Base-by-base conservation (phyloP, 768 basidiomycete genomes). In the Tubosaeta brunneosetosa region DNA sequence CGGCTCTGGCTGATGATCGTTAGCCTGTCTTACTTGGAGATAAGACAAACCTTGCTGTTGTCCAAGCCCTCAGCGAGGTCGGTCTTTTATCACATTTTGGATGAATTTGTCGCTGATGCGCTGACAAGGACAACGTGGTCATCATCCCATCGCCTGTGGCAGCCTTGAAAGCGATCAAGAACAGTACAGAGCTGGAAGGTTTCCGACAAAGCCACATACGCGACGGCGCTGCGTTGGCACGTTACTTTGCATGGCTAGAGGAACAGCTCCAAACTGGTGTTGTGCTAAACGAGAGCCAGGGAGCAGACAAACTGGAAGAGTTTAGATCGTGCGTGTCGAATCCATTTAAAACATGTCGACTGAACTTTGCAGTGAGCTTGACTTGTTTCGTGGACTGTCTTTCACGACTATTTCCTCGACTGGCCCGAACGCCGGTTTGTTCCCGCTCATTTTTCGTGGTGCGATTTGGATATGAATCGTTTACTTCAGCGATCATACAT, bases 221-320 rank as follows among this genome's bases (percentile, higher is more conserved):
- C 10, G 95, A 98, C 67, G 94, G 95, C 1, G 84, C 79, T 1
- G 94, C 94, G 1, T 75, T 98, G 44, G 83, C 81, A 8, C 80
- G 86, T 13, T 99, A 98, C 71, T 97, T 97, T 60, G 78, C 92
- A 0, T 99, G 95, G 97, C 76, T 99, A 1, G 93, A 98, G 68
- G 88, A 93, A 55, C 80, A 86, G 57, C 73, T 98, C 16, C 67
- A 77, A 3, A 71, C 77, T 7, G 89, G 84, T 0, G 74, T 72
- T 16, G 76, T 74, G 52, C 54, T 94, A 53, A 85, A 78, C 38
- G 95, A 99, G 67, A 84, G 84, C 56, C 79, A 92, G 54, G 95
- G 81, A 12, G 86, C 94, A 1, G 80, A 83, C 59, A 74, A 84
- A 60, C 75, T 99, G 46, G 88, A 93, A 71, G 72, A 81, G 59